Evolutionary conservation across 495 filamentous ascomycete genomes (phyloP).

Genomic region (Xylaria sp.): DNA sequence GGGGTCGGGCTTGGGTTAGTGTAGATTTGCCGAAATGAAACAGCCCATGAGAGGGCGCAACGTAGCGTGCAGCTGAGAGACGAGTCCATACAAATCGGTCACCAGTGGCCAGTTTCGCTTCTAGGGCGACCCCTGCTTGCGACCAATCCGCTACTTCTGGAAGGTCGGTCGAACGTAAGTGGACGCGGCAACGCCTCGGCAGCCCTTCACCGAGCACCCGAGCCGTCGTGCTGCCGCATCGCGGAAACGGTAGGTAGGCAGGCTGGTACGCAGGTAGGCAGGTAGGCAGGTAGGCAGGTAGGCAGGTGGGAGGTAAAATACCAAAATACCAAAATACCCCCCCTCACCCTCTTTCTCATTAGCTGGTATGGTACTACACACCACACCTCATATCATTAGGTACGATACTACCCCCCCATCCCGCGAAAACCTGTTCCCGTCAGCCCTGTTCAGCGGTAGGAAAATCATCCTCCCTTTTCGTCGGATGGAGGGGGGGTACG

Average conservation of each 20-base stretch:
- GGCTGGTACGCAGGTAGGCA: too few relatives aligned
- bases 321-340: too few relatives aligned
- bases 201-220: slow-evolving; percentile 45
- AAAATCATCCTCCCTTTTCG: slow-evolving; percentile 9
- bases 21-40: slow-evolving; percentile 31
- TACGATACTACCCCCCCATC: slow-evolving; percentile 22
- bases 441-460: slow-evolving; percentile 26
- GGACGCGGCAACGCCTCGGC: slow-evolving; percentile 38
- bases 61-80: slow-evolving; percentile 31
- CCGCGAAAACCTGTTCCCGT: slow-evolving; percentile 23
- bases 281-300: background rate
- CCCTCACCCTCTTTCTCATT: background rate
- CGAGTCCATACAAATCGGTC: slow-evolving; percentile 19
- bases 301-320: slow-evolving; percentile 6
- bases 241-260: slow-evolving; percentile 12
- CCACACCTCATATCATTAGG: slow-evolving; percentile 23
- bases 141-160: slow-evolving; percentile 41
- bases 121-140: slow-evolving; percentile 35
- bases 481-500: slow-evolving; percentile 19
- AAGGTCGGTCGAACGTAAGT: slow-evolving; percentile 46
- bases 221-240: slow-evolving; percentile 32
- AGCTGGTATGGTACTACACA: background rate
- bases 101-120: slow-evolving; percentile 32
- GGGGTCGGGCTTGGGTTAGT: slow-evolving; percentile 27
- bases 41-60: slow-evolving; percentile 30